Evolutionary conservation across 75 land plant genomes (phyloP).

Genomic region (Pseudotsuga menziesii): DNA sequence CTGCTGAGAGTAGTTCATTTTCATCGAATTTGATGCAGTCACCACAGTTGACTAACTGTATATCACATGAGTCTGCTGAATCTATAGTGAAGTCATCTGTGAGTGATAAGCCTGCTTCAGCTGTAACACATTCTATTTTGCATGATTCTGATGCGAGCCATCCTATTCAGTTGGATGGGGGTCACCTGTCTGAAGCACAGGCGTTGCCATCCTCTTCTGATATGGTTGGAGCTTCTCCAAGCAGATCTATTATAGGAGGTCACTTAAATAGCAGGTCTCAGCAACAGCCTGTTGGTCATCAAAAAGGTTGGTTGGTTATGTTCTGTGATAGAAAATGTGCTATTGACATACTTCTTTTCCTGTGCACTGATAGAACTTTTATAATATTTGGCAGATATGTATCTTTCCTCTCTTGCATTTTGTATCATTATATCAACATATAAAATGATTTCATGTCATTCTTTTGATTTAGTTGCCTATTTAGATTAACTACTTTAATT

Average conservation of each 20-base stretch:
- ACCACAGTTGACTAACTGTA: neutral
- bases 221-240: conserved; percentile 8
- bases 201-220: conserved; percentile 14
- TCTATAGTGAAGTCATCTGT: neutral
- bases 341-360: too few relatives aligned
- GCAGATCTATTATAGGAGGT: conserved; percentile 29
- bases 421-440: too few relatives aligned
- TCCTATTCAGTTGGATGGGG: conserved; percentile 12
- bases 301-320: too few relatives aligned
- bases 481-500: too few relatives aligned
- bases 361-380: too few relatives aligned
- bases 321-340: too few relatives aligned
- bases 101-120: conserved; percentile 13
- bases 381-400: too few relatives aligned
- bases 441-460: too few relatives aligned
- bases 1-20: conserved; percentile 9
- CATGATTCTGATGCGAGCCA: conserved; percentile 16
- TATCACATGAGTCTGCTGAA: neutral
- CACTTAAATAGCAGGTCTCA: conserved; percentile 31
- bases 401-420: too few relatives aligned
- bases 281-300: conserved; percentile 16
- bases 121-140: conserved; percentile 7
- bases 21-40: neutral
- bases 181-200: conserved; percentile 23
- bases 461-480: too few relatives aligned